Percentiles rank a stretch among this genome's conserved stretches.
Evolutionary conservation across 371 early-diverging fungal species (phyloP).

Genomic region (Saksenaea vasiformis): DNA sequence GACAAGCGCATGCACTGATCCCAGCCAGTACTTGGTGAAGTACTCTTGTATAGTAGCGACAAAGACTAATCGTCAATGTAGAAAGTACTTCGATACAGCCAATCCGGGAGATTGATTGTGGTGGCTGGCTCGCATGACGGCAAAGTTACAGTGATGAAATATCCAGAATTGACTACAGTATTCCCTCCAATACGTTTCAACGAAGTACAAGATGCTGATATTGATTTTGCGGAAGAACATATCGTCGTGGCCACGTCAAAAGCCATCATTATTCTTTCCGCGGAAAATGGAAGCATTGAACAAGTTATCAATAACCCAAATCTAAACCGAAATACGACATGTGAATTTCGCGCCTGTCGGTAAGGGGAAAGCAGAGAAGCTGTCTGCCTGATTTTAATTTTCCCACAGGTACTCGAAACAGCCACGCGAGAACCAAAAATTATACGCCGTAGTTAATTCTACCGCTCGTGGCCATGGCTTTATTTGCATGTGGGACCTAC

Average conservation of each 20-base stretch:
- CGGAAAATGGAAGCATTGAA: constrained; percentile 50
- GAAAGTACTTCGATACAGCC: constrained; percentile 56
- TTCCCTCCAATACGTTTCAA: constrained; percentile 57
- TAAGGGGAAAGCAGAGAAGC: constrained; percentile 7
- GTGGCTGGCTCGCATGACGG: constrained; percentile 66
- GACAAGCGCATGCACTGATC: constrained; percentile 22
- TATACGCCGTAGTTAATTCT: constrained; percentile 45
- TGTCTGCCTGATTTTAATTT: neutral
- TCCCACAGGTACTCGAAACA: neutral
- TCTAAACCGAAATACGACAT: constrained; percentile 45
- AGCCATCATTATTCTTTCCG: constrained; percentile 48
- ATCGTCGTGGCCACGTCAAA: constrained; percentile 40
- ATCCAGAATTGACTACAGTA: constrained; percentile 47
- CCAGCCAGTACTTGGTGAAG: constrained; percentile 34
- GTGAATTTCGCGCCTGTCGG: constrained; percentile 54
- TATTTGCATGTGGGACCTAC: constrained; percentile 36
- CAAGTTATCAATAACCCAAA: constrained; percentile 66
- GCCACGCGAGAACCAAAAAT: constrained; percentile 11
- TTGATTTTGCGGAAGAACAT: constrained; percentile 40
- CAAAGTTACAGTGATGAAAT: constrained; percentile 55
- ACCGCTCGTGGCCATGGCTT: constrained; percentile 26
- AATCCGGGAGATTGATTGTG: constrained; percentile 47
- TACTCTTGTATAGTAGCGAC: neutral
- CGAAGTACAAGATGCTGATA: constrained; percentile 60
- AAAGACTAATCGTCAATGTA: neutral